Conservation (phyloP, 2,329 filamentous ascomycete genomes). For the Phyllosticta citriasiana region DNA sequence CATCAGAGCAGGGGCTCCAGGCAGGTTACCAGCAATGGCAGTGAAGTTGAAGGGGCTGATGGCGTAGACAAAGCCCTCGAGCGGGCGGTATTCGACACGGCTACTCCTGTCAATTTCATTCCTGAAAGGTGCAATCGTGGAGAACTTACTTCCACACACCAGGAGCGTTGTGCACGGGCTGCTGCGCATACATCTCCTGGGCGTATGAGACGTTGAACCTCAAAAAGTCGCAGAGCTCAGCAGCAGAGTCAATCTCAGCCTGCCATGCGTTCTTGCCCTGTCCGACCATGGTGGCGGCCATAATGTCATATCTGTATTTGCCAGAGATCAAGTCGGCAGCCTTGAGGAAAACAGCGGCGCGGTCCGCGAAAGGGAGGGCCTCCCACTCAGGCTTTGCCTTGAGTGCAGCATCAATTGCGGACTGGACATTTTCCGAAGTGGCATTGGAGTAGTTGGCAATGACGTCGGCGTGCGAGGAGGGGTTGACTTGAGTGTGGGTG, state of each 20-base stretch:
- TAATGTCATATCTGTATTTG: constrained; percentile 94
- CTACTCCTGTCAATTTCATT: constrained; percentile 15
- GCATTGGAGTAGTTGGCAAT: constrained; percentile 83
- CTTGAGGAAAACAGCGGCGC: constrained; percentile 90
- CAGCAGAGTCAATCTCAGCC: constrained; percentile 94
- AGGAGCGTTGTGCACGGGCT: constrained; percentile 72
- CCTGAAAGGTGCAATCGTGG: constrained; percentile 23
- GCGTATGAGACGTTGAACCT: constrained; percentile 92
- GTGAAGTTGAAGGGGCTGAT: constrained; percentile 97
- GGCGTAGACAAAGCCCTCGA: constrained; percentile 93
- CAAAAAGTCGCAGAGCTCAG: constrained; percentile 86
- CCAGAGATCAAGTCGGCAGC: constrained; percentile 81
- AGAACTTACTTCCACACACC: constrained; percentile 65
- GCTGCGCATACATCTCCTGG: constrained; percentile 78
- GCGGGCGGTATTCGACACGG: constrained; percentile 74
- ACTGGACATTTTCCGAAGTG: constrained; percentile 61
- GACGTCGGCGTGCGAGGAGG: constrained; percentile 63
- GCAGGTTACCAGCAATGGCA: constrained; percentile 81
- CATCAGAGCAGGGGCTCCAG: constrained; percentile 72
- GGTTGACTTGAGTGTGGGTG: constrained; percentile 66
- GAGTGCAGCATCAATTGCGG: constrained; percentile 74
- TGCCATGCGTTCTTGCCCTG: constrained; percentile 99
- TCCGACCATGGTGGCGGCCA: constrained; percentile 91
- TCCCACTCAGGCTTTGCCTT: constrained; percentile 84
- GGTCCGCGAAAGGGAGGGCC: constrained; percentile 74